A percentile compares a stretch with the other conserved stretches of the same genome.
These are phyloP conservation scores for Candida odintsovae DNA, from an alignment of 805 yeast genomes.

Conservation along the genomic window DNA sequence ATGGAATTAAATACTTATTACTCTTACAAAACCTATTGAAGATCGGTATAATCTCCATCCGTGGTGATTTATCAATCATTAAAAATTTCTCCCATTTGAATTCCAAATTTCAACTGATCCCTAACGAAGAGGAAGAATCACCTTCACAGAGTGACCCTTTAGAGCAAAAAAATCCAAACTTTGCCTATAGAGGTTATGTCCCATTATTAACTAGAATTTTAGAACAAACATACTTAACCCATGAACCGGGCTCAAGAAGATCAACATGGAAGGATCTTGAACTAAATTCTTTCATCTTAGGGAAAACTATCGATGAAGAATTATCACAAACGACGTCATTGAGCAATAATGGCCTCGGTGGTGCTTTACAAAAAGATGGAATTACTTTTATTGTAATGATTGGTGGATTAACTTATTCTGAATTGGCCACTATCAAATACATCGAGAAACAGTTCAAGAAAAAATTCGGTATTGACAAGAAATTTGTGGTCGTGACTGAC, in stretches of 20 bases:
- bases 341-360: slow-evolving; percentile 14
- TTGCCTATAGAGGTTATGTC: slow-evolving; percentile 75
- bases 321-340: slow-evolving; percentile 9
- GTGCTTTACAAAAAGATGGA: slow-evolving; percentile 14
- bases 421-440: slow-evolving; percentile 63
- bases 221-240: slow-evolving; percentile 41
- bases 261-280: slow-evolving; percentile 35
- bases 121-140: slow-evolving; percentile 26
- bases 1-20: slow-evolving; percentile 51
- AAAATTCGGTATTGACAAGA: slow-evolving; percentile 28
- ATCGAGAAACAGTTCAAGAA: slow-evolving; percentile 41
- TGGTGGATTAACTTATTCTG: slow-evolving; percentile 88
- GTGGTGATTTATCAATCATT: slow-evolving; percentile 28
- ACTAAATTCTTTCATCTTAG: slow-evolving; percentile 28
- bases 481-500: slow-evolving; percentile 42
- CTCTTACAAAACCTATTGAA: slow-evolving; percentile 44
- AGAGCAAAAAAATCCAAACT: slow-evolving; percentile 45
- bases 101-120: slow-evolving; percentile 44
- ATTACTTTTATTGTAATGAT: slow-evolving; percentile 47
- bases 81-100: slow-evolving; percentile 28
- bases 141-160: no score
- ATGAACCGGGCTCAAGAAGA: slow-evolving; percentile 32
- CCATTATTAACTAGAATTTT: slow-evolving; percentile 70
- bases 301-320: slow-evolving; percentile 28
- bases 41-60: slow-evolving; percentile 34